Base-by-base conservation (phyloP, 345 rosid genomes). In the Zanthoxylum bungeanum region DNA sequence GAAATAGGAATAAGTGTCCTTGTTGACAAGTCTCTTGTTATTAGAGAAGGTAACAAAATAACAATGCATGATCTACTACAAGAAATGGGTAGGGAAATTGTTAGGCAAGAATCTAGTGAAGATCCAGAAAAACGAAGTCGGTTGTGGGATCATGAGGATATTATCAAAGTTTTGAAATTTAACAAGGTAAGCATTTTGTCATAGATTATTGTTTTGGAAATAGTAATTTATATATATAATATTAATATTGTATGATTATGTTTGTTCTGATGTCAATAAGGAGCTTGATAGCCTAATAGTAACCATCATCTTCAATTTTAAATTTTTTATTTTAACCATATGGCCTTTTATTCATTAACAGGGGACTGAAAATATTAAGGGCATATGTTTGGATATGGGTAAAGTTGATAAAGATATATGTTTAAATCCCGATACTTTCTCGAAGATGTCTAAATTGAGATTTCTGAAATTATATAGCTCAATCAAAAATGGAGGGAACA, bases 71-170 rank as follows among this genome's bases (percentile, higher is more conserved):
- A 21, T 17, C 51, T 77, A 50, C 10, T 72, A 4, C 64, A 31
- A n/a, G 73, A 61, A 51, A 59, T 62, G 33, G 73, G 73, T 11
- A 60, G 10, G 16, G 22, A 22, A 17, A 77, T 77, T 33, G 70
- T 75, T 12, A 0, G 16, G 3, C 17, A 64, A 22, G 71, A 70
- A 75, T 72, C 65, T 16, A 4, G 0, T 0, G n/a, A n/a, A n/a
- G 22, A 63, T 16, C 78, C 60, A 7, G 27, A 21, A 7, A 46
- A 37, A 12, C 37, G 61, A 6, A 65, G 24, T 4, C 27, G 61
- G 31, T 19, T 76, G 37, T 64, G 75, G 79, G 9, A 0, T n/a
- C 49, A 60, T 4, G 28, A 42, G 9, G 47, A 42, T 5, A 14
- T 42, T 17, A 11, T 11, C 4, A 17, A 42, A 42, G 47, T 42